phyloP scores from a whole-genome alignment of 2,329 filamentous ascomycete genomes.

The Fusarium anguioides region DNA sequence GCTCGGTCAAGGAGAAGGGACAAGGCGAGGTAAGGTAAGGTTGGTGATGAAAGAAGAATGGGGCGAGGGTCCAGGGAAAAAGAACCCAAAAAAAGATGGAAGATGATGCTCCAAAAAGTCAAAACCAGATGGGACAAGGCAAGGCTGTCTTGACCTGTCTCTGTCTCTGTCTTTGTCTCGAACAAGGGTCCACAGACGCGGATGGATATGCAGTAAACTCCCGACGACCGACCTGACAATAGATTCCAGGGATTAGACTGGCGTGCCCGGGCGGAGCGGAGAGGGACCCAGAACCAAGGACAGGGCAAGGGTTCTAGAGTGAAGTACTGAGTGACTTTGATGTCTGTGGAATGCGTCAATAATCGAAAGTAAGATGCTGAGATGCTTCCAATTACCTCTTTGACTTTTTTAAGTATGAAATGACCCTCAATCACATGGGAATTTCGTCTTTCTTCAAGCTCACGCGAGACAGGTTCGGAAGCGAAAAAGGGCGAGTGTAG shows the following conservation, averaged over 20 bases:
- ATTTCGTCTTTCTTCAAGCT: too few species aligned
- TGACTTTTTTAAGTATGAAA: too few species aligned
- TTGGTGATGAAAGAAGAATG: conserved; percentile 32
- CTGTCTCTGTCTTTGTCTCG: not conserved
- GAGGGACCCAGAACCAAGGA: too few species aligned
- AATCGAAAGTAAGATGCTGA: too few species aligned
- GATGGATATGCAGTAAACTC: conserved; percentile 31
- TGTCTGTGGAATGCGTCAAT: too few species aligned
- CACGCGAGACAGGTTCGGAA: not conserved
- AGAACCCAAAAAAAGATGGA: conserved; percentile 32
- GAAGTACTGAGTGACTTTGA: too few species aligned
- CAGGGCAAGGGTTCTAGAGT: too few species aligned
- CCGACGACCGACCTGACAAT: too few species aligned
- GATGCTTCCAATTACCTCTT: too few species aligned
- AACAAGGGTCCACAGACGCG: conserved; percentile 31
- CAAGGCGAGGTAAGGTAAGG: conserved; percentile 12
- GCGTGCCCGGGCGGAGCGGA: conserved; percentile 20
- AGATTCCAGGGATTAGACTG: conserved; percentile 18
- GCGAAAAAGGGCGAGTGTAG: conserved; percentile 4
- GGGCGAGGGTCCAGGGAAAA: conserved; percentile 14
- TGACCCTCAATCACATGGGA: too few species aligned
- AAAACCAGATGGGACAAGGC: conserved; percentile 20
- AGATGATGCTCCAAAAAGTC: conserved; percentile 29
- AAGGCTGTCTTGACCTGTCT: conserved; percentile 13
- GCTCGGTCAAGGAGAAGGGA: conserved; percentile 44